Percentiles rank a stretch among this genome's conserved stretches.
Conservation (phyloP, 495 filamentous ascomycete genomes). For the Immersiella caudata region DNA sequence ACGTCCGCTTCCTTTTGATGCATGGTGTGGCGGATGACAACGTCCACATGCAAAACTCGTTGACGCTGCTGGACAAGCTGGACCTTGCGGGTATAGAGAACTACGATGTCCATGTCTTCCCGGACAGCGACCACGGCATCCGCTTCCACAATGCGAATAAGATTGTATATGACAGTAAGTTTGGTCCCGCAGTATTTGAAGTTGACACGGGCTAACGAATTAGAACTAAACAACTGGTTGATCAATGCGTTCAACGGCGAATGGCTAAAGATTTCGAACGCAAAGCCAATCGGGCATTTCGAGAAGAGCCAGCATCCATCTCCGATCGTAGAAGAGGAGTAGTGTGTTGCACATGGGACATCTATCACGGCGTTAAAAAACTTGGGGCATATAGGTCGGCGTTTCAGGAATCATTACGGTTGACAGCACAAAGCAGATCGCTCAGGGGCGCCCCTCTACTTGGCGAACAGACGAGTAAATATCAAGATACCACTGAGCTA, state of each 20-base stretch:
- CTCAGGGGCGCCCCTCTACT: neutral
- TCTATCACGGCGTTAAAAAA: constrained; percentile 9
- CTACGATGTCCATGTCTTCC: constrained; percentile 95
- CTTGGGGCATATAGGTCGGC: constrained; percentile 10
- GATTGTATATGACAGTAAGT: constrained; percentile 93
- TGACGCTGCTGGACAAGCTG: constrained; percentile 82
- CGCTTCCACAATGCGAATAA: constrained; percentile 90
- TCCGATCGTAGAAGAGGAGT: constrained; percentile 5
- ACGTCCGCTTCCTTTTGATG: constrained; percentile 88
- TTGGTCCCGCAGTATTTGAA: neutral
- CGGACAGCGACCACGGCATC: constrained; percentile 94
- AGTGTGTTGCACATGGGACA: neutral
- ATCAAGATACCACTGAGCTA: neutral
- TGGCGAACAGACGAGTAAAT: neutral
- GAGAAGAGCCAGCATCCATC: constrained; percentile 18
- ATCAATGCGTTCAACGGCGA: constrained; percentile 98
- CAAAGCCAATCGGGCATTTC: constrained; percentile 55
- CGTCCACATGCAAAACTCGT: constrained; percentile 91
- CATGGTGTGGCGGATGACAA: constrained; percentile 96
- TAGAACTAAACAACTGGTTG: constrained; percentile 89
- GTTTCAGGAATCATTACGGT: neutral
- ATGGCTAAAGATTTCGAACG: constrained; percentile 74
- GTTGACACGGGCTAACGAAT: constrained; percentile 32
- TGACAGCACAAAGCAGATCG: neutral
- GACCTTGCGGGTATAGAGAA: constrained; percentile 86